phyloP scores from a whole-genome alignment of 345 rosid genomes.

The Brassica juncea region DNA sequence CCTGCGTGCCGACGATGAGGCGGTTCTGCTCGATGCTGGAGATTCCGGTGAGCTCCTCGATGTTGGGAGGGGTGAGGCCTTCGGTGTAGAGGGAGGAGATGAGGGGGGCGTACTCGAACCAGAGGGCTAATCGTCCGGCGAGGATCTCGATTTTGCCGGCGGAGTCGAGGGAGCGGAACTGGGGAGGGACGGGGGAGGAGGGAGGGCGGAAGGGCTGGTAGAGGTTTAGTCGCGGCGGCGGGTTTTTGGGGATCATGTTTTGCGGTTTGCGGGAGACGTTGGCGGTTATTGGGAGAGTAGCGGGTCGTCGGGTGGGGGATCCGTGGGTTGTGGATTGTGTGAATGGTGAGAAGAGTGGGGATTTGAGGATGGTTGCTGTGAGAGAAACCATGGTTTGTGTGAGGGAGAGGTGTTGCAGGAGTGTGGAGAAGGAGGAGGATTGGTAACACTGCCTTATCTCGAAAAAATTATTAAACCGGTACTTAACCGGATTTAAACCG shows the following conservation, averaged over 20 bases:
- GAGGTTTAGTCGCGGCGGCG: constrained; percentile 36
- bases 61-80: constrained; percentile 63
- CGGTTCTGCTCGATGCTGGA: constrained; percentile 85
- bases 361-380: constrained; percentile 38
- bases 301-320: constrained; percentile 32
- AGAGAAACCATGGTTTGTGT: constrained; percentile 40
- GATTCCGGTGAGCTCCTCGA: constrained; percentile 83
- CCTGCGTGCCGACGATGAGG: constrained; percentile 72
- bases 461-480: not conserved
- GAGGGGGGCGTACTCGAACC: constrained; percentile 88
- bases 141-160: constrained; percentile 67
- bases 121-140: constrained; percentile 66
- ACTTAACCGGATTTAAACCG: constrained; percentile 23
- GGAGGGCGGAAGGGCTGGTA: constrained; percentile 97
- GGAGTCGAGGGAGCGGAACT: constrained; percentile 68
- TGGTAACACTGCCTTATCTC: constrained; percentile 35
- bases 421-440: constrained; percentile 28
- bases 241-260: constrained; percentile 42
- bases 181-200: constrained; percentile 64
- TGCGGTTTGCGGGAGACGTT: constrained; percentile 34
- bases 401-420: constrained; percentile 42
- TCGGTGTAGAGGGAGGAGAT: constrained; percentile 69
- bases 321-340: constrained; percentile 40
- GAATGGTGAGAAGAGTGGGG: constrained; percentile 39
- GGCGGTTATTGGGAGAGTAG: constrained; percentile 10